These are phyloP conservation scores for Mortierella antarctica DNA, from an alignment of 192 early-diverging fungal genomes.

Conservation along the genomic window DNA sequence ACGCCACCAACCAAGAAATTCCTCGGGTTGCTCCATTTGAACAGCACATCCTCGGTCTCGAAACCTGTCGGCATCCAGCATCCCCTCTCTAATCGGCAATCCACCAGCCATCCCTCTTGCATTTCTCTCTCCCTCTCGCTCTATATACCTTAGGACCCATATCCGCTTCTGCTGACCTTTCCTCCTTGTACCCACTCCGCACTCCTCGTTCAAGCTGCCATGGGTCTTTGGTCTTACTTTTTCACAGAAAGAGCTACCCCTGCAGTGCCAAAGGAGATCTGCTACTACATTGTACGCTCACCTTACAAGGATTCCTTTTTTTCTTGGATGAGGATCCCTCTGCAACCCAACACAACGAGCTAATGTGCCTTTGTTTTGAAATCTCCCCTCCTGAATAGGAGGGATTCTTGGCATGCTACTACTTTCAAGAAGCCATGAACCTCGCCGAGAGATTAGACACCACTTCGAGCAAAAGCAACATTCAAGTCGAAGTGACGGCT, in stretches of 20 bases:
- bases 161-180: background rate
- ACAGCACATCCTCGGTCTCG: background rate
- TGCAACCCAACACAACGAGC: background rate
- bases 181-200: background rate
- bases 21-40: no score
- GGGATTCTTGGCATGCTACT: constrained; percentile 38
- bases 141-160: background rate
- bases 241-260: constrained; percentile 19
- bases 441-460: constrained; percentile 40
- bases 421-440: constrained; percentile 45
- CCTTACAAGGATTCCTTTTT: background rate
- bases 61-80: background rate
- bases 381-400: constrained; percentile 10
- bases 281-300: constrained; percentile 32
- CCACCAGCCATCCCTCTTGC: background rate
- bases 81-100: background rate
- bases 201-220: background rate
- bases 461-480: constrained; percentile 37
- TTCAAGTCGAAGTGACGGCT: constrained; percentile 44
- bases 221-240: constrained; percentile 36
- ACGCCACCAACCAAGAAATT: no score
- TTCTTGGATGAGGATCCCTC: background rate
- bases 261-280: constrained; percentile 43
- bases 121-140: background rate
- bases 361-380: background rate